phyloP scores from a whole-genome alignment of 1,284 basidiomycete species.

The Ustilago trichophora region DNA sequence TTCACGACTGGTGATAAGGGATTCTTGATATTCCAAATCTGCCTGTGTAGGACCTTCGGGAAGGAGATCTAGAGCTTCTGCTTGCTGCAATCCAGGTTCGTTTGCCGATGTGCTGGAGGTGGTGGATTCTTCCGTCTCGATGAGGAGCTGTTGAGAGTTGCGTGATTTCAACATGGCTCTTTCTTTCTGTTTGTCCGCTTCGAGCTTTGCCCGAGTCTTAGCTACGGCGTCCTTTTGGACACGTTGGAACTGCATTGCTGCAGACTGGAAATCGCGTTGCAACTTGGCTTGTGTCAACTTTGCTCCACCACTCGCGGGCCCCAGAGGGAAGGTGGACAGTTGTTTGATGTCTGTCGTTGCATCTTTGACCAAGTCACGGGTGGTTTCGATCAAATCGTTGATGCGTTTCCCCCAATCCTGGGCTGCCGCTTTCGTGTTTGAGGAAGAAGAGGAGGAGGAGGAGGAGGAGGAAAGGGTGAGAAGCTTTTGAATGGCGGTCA shows the following conservation, averaged over 20 bases:
- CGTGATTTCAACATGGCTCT: conserved; percentile 74
- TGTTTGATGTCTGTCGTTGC: conserved; percentile 91
- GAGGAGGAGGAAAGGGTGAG: conserved; percentile 79
- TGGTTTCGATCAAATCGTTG: conserved; percentile 87
- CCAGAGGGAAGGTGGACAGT: conserved; percentile 47
- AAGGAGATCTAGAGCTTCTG: conserved; percentile 15
- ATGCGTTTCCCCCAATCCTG: conserved; percentile 73
- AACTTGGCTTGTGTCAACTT: conserved; percentile 79
- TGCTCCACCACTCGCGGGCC: conserved; percentile 22
- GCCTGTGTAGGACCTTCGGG: conserved; percentile 70
- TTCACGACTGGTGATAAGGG: conserved; percentile 93
- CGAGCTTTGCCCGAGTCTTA: conserved; percentile 80
- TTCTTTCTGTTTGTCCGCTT: conserved; percentile 78
- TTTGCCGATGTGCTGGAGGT: no score
- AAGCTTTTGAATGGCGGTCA: conserved; percentile 89
- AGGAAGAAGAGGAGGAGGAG: no score
- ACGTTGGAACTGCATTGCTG: conserved; percentile 87
- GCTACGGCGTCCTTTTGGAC: conserved; percentile 90
- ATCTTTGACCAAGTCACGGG: conserved; percentile 90
- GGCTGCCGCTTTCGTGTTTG: no score
- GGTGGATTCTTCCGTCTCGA: no score
- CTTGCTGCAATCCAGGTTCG: conserved; percentile 9
- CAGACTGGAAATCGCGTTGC: conserved; percentile 90
- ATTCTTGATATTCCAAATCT: conserved; percentile 96
- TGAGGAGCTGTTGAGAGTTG: no score